Base-by-base conservation (phyloP, 1,284 basidiomycete species). In the Papiliotrema flavescens region DNA sequence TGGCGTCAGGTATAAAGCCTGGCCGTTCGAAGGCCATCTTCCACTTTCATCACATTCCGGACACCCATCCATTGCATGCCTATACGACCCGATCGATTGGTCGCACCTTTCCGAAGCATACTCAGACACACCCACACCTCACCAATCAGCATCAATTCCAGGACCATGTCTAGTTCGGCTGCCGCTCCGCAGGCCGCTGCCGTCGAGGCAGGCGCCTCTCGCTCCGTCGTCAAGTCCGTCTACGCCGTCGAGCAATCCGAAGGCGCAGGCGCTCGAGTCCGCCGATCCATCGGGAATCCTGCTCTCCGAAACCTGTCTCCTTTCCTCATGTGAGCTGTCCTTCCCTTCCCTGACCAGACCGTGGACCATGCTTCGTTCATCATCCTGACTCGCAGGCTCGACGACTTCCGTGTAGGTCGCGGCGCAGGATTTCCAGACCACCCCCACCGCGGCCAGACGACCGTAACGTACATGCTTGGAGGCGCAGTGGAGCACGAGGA, bases 231-330 rank as follows among this genome's bases (percentile, higher is more conserved):
- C 55, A 87, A 91, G 74, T 83, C 83, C 57, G 87, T 95, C 9
- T 79, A 69, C 51, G 85, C 91, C 0, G 76, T 86, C 17, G 91
- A 96, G 74, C 88, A 86, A 2, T 78, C 85, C 17, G 95, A 98
- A 81, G 92, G 93, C n/a, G 87, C 79, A 3, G 92, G 91, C 11
- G 92, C 89, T 6, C 79, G 81, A 44, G 94, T 98, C n/a, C 83
- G 92, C 56, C 82, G 95, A 44, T 90, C 88, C 26, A 96, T 98
- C 63, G 94, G 94, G 13, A 83, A 85, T 1, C 79, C 79, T 70
- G 79, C 75, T 44, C 80, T 98, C 22, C 81, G 85, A 53, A 96
- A 93, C 71, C 78, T 96, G 45, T 87, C 87, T 0, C 94, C 93
- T 0, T 97, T 97, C 80, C 80, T 98, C 52, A 88, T 96, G 88